Base-by-base conservation (phyloP, 2,329 filamentous ascomycete species). In the Phaeophleospora eucalypticola region DNA sequence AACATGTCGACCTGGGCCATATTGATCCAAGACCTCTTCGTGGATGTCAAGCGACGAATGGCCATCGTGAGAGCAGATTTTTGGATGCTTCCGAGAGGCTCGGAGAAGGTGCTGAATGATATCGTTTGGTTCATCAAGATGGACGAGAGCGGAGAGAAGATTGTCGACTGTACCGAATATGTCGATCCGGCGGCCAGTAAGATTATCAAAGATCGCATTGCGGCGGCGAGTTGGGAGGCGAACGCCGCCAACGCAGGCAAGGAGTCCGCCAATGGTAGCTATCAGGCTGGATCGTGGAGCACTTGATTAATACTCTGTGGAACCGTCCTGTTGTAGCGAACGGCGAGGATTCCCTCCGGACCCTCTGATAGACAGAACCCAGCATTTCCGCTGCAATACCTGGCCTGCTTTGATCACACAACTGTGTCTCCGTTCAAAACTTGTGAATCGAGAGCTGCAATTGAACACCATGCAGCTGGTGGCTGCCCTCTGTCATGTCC, bases 171-270 rank as follows among this genome's bases (percentile, higher is more conserved):
- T 36, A 48, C 37, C 16, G 49, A 54, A 41, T 54, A 52, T 50
- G 29, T 54, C 21, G 52, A 54, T 52, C 49, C 52, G 16, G 43
- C 46, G 35, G 52, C 52, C 2, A 54, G 48, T 45, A 41, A 43
- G 43, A 32, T 43, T 32, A 54, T 51, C 36, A 32, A 38, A 27
- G 48, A 49, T 41, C 47, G 44, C 21, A 51, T 54, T 40, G 43
- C 49, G 37, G 45, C 45, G 38, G 48, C 32, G 32, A 38, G 33
- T 18, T 52, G 49, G 43, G 41, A 46, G 45, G 35, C 9, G 14
- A 45, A 38, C 9, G 43, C 20, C 15, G 37, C 19, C 19, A 17
- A 14, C 19, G 36, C 20, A 17, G 20, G 21, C 29, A 27, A 36
- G 21, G 48, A 33, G 3, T 27, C 18, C 2, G 34, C 35, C 14